Evolutionary conservation across 2,329 filamentous ascomycete species (phyloP).

Genomic region (Hypomyces perniciosus): DNA sequence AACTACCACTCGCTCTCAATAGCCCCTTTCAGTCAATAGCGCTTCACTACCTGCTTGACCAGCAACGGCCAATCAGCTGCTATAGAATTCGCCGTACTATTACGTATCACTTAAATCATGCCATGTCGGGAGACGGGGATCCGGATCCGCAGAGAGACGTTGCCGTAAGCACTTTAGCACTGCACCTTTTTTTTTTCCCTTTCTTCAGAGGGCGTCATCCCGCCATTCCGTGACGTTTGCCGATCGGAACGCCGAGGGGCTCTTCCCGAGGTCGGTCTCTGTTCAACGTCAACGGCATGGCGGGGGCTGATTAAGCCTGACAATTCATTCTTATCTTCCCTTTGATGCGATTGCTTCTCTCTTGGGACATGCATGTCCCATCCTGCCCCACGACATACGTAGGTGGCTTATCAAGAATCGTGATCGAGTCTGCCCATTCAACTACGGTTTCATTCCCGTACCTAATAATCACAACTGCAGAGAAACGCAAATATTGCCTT

Average conservation of each 20-base stretch:
- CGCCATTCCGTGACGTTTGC: background rate
- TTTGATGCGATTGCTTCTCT: too few relatives aligned
- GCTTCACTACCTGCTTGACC: too few relatives aligned
- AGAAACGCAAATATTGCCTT: background rate
- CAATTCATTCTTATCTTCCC: too few relatives aligned
- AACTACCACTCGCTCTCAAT: too few relatives aligned
- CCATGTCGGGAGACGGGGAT: background rate
- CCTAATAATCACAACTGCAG: background rate
- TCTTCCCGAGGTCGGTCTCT: background rate
- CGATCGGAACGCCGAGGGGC: too few relatives aligned
- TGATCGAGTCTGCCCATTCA: too few relatives aligned
- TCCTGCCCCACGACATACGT: too few relatives aligned
- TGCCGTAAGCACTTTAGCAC: background rate
- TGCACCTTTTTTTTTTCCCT: background rate
- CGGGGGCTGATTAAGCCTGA: too few relatives aligned
- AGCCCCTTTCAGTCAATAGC: too few relatives aligned
- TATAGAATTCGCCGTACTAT: constrained; percentile 2
- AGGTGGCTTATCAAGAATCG: too few relatives aligned
- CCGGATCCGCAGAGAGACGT: background rate
- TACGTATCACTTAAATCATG: constrained; percentile 4
- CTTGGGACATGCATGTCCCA: too few relatives aligned
- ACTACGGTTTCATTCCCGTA: background rate
- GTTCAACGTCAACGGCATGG: too few relatives aligned
- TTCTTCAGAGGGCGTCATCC: background rate
- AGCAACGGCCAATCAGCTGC: constrained; percentile 1